Base-by-base conservation (phyloP, 2,329 filamentous ascomycete species). In the Blastomyces parvus region DNA sequence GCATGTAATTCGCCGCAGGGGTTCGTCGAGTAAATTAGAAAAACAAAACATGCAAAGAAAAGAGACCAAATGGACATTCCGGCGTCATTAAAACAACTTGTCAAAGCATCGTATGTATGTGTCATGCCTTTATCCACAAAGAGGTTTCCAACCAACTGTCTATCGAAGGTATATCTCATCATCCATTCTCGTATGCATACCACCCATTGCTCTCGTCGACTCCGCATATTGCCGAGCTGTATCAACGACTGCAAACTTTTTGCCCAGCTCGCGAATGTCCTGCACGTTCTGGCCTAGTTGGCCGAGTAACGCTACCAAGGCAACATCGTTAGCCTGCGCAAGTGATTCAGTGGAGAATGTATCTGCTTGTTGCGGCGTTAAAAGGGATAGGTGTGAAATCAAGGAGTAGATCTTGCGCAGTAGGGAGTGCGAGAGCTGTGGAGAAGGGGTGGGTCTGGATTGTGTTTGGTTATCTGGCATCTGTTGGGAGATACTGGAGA, bases 351-450 rank as follows among this genome's bases (percentile, higher is more conserved):
- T 80, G 36, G 86, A 81, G 71, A 93, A 90, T 0, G 84, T 81
- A 53, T 82, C 80, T 33, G 81, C 78, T 69, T 90, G 83, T 1
- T 87, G 82, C 2, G 93, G 91, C 4, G 88, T 86, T 62, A 97
- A 83, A 22, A 97, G 86, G 48, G 89, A 88, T 36, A 97, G 83
- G 60, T 93, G 88, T 59, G 88, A 88, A 66, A 96, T 84, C 50
- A 97, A 86, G 1, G 92, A 88, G 71, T 92, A 89, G 66, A 97
- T 91, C 67, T 90, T 90, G 66, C 94, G 91, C 40, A 99, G 85
- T 52, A 97, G 87, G 1, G 86, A 83, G 70, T 91, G 84, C 7
- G 90, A 74, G 71, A 81, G 69, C 65, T 58, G 72, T 67, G 63
- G 71, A 61, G 58, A 67, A 70, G 61, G 70, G 66, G 70, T 59